Evolutionary conservation across 306 rosid species (phyloP).

Genomic region (Canavalia ensiformis): DNA sequence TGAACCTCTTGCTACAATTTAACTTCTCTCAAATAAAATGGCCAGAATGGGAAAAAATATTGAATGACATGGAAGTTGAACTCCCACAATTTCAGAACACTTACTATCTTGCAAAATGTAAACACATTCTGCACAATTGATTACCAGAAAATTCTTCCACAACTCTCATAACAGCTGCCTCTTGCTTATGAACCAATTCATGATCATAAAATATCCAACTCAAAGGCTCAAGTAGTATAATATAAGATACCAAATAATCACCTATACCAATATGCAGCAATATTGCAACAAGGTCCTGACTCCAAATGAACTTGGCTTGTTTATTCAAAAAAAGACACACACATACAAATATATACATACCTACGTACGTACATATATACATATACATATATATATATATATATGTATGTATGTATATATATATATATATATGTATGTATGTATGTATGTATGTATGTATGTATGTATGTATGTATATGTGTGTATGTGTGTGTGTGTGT

Average conservation of each 20-base stretch:
- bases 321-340: neutral
- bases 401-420: no score
- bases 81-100: neutral
- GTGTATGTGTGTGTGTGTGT: no score
- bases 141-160: neutral
- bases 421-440: no score
- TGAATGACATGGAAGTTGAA: constrained; percentile 1
- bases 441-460: no score
- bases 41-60: neutral
- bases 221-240: neutral
- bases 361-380: no score
- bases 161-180: constrained; percentile 6
- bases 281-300: neutral
- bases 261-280: constrained; percentile 10
- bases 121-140: neutral
- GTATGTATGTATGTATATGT: no score
- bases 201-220: constrained; percentile 5
- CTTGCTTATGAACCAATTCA: neutral
- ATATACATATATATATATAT: no score
- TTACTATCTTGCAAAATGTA: neutral
- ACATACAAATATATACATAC: no score
- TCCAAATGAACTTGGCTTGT: neutral
- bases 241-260: constrained; percentile 11
- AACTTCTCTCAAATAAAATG: neutral
- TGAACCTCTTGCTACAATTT: neutral